phyloP scores from a whole-genome alignment of 352 stramenopile genomes.

The Pythium aristosporum region DNA sequence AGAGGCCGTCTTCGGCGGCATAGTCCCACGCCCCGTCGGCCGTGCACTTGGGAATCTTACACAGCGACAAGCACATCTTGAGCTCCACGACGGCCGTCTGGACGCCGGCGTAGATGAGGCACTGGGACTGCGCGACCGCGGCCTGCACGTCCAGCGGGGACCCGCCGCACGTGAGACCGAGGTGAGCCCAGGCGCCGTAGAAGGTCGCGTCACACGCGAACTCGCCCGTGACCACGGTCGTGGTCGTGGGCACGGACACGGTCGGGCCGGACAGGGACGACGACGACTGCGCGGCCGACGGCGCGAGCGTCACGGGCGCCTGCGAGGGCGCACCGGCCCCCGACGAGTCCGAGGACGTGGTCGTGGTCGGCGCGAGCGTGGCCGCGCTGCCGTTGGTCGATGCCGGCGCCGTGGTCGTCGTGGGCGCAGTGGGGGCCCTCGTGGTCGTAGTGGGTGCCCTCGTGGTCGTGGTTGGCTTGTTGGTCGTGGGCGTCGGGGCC shows the following conservation, averaged over 20 bases:
- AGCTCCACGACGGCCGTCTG: slow-evolving; percentile 52
- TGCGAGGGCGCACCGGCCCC: slow-evolving; percentile 8
- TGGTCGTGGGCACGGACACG: neutral
- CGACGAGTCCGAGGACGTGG: slow-evolving; percentile 14
- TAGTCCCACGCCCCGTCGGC: slow-evolving; percentile 79
- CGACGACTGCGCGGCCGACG: slow-evolving; percentile 9
- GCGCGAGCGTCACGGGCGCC: slow-evolving; percentile 3
- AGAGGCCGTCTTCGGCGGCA: slow-evolving; percentile 55
- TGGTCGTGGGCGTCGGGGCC: slow-evolving; percentile 25
- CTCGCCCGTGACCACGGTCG: slow-evolving; percentile 35
- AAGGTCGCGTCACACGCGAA: slow-evolving; percentile 81
- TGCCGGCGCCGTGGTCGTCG: slow-evolving; percentile 5
- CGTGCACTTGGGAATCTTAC: slow-evolving; percentile 68
- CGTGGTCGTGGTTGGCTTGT: slow-evolving; percentile 27
- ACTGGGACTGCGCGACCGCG: slow-evolving; percentile 58
- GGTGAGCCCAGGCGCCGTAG: slow-evolving; percentile 69
- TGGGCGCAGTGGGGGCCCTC: slow-evolving; percentile 20
- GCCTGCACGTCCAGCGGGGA: slow-evolving; percentile 44
- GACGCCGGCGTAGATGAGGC: slow-evolving; percentile 74
- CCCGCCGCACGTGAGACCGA: slow-evolving; percentile 62
- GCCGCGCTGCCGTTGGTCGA: neutral
- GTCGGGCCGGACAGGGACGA: neutral
- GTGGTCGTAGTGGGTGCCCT: slow-evolving; percentile 21
- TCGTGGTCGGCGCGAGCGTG: slow-evolving; percentile 9
- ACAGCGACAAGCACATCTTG: slow-evolving; percentile 77